Evolutionary conservation across 192 early-diverging fungal species (phyloP), one percentile per base, ranked within the genome.

Genomic region (Phlyctochytrium bullatum): DNA sequence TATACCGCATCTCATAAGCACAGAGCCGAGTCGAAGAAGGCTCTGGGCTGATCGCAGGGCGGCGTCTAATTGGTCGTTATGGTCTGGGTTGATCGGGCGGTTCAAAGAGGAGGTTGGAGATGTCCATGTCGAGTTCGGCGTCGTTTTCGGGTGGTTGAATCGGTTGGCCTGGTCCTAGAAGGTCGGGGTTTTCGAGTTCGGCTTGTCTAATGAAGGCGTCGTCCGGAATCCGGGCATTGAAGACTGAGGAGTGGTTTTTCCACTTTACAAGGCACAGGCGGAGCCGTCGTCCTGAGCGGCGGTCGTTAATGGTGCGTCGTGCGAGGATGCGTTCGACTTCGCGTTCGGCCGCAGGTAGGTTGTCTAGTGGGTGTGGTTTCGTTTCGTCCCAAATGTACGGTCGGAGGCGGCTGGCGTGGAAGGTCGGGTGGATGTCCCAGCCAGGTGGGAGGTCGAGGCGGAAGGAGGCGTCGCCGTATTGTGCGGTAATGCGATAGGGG

Each of bases 311-410:
- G 50, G 36, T 23, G n/a, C 63, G 47, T 16, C 23, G 3, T 4
- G 40, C 50, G 12, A 64, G 63, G 17, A 64, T 16, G 3, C 16
- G 40, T 17, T 64, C 63, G 16, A 64, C 27, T 3, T 10, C 14
- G 30, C 47, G 63, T 3, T 28, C 3, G 25, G 3, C 40, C 12
- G 28, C 4, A 4, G 47, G 35, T 6, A 58, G 50, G 6, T 24
- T 6, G 3, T 40, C 30, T 14, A 64, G 81, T 81, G 67, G 83
- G 77, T 74, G 83, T 76, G 60, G 77, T 77, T 65, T 78, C 78
- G 56, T 79, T 77, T 10, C 3, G 33, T 66, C 65, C 24, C 12
- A 66, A 27, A 57, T 57, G 53, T 31, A 66, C 4, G 17, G 16
- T 20, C 33, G 12, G 52, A 66, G 53, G 29, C 57, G 53, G 29